Base-by-base conservation (phyloP, 495 filamentous ascomycete species). In the Aspergillus indologenus region DNA sequence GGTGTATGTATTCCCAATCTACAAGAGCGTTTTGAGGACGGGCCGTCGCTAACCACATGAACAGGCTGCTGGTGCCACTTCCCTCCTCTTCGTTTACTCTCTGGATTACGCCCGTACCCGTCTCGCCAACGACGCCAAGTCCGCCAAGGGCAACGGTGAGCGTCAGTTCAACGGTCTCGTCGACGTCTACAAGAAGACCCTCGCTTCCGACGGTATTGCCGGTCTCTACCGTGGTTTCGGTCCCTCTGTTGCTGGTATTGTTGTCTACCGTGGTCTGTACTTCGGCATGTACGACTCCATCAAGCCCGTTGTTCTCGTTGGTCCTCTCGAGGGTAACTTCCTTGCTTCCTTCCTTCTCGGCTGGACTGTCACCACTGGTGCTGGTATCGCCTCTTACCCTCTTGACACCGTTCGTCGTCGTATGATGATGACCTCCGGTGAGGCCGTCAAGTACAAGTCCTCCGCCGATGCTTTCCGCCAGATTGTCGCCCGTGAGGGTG, bases 141-240 rank as follows among this genome's bases (percentile, higher is more conserved):
- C 95, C 77, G 94, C 95, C 87, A 89, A 87, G 79, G 75, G 75
- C 53, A 87, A 89, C 80, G 94, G 94, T 87, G 93, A 91, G 58
- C 94, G 94, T 73, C 95, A 98, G 84, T 98, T 97, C 91, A 98
- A 98, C 87, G 94, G 94, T 76, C 87, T 98, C 65, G 75, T 98
- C 56, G 94, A 98, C 71, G 94, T 98, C 79, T 98, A 98, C 91
- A 91, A 91, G 87, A 98, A 98, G 93, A 98, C 94, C 74, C 85
- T 98, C 66, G 94, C 95, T 63, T 87, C 90, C 71, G 94, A 98
- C 76, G 94, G 94, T 93, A 84, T 98, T 79, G 87, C 87, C 73
- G 94, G 95, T 92, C 91, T 98, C 72, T 98, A 98, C 90, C 94
- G 94, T 92, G 94, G 94, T 85, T 98, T 98, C 89, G 90, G 90